phyloP scores from a whole-genome alignment of 257 asterid species.

The Orobanche coerulescens region DNA sequence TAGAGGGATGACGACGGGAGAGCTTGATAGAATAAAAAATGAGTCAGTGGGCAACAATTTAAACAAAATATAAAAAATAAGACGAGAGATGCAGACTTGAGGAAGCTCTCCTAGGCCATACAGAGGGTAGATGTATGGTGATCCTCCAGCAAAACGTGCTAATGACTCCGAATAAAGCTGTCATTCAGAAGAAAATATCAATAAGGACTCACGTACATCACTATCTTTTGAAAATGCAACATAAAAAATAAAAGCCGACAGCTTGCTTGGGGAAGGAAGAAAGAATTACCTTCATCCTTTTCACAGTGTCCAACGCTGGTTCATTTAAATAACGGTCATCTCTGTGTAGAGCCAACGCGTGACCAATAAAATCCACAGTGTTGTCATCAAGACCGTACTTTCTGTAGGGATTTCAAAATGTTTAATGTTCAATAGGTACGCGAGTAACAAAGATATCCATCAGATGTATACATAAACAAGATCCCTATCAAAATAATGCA shows the following conservation, averaged over 20 bases:
- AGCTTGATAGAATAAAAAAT: background rate
- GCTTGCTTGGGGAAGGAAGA: slow-evolving; percentile 6
- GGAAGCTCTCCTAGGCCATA: slow-evolving; percentile 99
- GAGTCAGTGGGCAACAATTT: background rate
- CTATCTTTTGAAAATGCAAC: slow-evolving; percentile 14
- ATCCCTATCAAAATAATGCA: background rate
- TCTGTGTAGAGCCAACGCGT: slow-evolving; percentile 83
- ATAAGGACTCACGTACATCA: slow-evolving; percentile 8
- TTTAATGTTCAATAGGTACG: background rate
- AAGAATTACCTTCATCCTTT: slow-evolving; percentile 71
- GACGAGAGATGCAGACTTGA: slow-evolving; percentile 46
- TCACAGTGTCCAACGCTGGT: slow-evolving; percentile 83
- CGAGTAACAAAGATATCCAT: background rate
- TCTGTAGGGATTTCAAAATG: slow-evolving; percentile 32
- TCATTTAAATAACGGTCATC: slow-evolving; percentile 79
- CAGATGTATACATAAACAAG: slow-evolving; percentile 12
- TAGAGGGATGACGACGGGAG: background rate
- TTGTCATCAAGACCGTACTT: slow-evolving; percentile 93
- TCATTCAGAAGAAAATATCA: slow-evolving; percentile 21
- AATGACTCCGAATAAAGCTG: slow-evolving; percentile 90
- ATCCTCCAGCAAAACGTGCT: slow-evolving; percentile 95
- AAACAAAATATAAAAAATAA: background rate
- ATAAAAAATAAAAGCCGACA: background rate
- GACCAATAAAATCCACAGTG: slow-evolving; percentile 90
- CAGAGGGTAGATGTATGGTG: slow-evolving; percentile 91